A percentile compares a stretch with the other conserved stretches of the same genome.
Evolutionary conservation across 176 grass and related monocot species (phyloP).

Genomic region (Guadua angustifolia): DNA sequence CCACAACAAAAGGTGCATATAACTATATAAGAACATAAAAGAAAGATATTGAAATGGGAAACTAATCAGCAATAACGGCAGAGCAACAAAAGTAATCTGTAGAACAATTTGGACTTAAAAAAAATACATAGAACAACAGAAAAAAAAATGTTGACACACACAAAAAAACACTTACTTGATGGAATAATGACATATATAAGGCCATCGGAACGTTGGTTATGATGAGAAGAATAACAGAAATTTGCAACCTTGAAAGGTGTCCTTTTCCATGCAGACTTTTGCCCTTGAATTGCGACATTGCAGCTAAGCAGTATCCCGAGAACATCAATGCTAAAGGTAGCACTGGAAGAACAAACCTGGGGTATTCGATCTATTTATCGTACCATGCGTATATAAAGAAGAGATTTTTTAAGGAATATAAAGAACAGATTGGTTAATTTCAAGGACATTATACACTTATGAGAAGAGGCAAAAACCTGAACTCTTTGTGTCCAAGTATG

Average conservation of each 20-base stretch:
- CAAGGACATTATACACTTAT: slow-evolving; percentile 28
- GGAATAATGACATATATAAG: slow-evolving; percentile 79
- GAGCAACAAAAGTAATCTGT: slow-evolving; percentile 4
- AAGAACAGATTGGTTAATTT: background rate
- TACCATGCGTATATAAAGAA: background rate
- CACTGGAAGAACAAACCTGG: slow-evolving; percentile 94
- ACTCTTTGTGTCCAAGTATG: slow-evolving; percentile 95
- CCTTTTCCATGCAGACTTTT: slow-evolving; percentile 39
- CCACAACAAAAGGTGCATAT: slow-evolving; percentile 32
- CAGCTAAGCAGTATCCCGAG: slow-evolving; percentile 77
- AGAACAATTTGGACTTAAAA: background rate
- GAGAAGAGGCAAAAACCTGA: slow-evolving; percentile 63
- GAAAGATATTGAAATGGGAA: background rate
- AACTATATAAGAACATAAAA: slow-evolving; percentile 37
- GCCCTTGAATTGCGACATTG: slow-evolving; percentile 50
- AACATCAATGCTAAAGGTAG: slow-evolving; percentile 91
- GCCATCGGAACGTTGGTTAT: slow-evolving; percentile 89
- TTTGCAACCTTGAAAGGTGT: slow-evolving; percentile 49
- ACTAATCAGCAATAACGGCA: slow-evolving; percentile 10
- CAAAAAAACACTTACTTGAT: slow-evolving; percentile 66
- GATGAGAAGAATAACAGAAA: slow-evolving; percentile 67
- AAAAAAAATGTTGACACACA: slow-evolving; percentile 4
- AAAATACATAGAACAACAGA: background rate
- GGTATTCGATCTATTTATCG: slow-evolving; percentile 31
- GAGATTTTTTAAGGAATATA: too few relatives aligned